These are phyloP conservation scores for Oryza nivara DNA, from an alignment of 176 grass and related monocot species.

Conservation along the genomic window DNA sequence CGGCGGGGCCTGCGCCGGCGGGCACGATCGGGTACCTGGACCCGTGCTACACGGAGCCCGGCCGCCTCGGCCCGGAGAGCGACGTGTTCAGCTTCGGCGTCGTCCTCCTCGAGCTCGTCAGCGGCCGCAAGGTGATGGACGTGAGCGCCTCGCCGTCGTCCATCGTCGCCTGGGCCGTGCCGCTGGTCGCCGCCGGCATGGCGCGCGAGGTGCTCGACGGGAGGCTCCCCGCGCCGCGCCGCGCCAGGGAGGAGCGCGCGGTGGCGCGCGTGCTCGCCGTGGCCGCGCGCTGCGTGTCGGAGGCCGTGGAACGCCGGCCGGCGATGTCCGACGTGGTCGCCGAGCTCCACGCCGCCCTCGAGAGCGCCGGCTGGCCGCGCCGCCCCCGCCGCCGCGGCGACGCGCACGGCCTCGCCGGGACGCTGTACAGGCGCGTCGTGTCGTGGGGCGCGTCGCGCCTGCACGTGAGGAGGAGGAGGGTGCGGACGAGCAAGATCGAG, in stretches of 20 bases:
- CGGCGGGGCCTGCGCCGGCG: slow-evolving; percentile 41
- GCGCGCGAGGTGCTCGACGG: slow-evolving; percentile 55
- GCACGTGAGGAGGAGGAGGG: slow-evolving; percentile 51
- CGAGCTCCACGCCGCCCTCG: slow-evolving; percentile 64
- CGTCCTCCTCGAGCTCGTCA: slow-evolving; percentile 88
- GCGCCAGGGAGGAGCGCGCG: slow-evolving; percentile 13
- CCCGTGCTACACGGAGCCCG: slow-evolving; percentile 82
- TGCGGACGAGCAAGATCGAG: slow-evolving; percentile 66
- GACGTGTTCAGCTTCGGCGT: slow-evolving; percentile 99
- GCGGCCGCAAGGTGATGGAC: slow-evolving; percentile 92
- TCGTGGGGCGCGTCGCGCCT: slow-evolving; percentile 47
- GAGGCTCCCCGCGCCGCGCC: slow-evolving; percentile 41
- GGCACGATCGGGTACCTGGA: slow-evolving; percentile 99
- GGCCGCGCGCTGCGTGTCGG: slow-evolving; percentile 74
- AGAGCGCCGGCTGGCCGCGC: slow-evolving; percentile 41
- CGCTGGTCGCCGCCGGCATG: slow-evolving; percentile 39
- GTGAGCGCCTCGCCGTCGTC: slow-evolving; percentile 60
- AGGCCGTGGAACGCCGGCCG: slow-evolving; percentile 51
- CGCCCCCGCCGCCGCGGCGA: not conserved
- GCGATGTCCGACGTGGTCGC: slow-evolving; percentile 69
- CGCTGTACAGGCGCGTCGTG: slow-evolving; percentile 49
- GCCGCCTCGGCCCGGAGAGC: slow-evolving; percentile 64
- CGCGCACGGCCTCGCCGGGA: slow-evolving; percentile 6
- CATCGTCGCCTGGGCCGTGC: slow-evolving; percentile 75
- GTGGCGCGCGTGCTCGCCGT: slow-evolving; percentile 49